Evolutionary conservation across 805 yeast species (phyloP), one percentile per base, ranked within the genome.

Genomic region (Starmera amethionina): DNA sequence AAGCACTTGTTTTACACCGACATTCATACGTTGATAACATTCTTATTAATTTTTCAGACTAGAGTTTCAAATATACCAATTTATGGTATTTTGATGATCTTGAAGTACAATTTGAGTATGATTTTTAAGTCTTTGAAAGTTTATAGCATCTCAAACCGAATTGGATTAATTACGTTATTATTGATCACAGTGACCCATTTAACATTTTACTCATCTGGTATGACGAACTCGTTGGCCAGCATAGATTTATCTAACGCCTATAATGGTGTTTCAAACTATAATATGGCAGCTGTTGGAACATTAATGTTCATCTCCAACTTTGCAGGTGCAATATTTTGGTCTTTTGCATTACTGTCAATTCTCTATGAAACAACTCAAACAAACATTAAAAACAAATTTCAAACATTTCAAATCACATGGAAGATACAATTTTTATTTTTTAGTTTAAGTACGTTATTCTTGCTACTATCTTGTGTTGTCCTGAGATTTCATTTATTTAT

Each of bases 181-280:
- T 50, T 56, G 5, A 46, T 87, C 4, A 56, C 82, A 18, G 47
- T 87, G 37, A 94, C 87, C 55, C 79, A 86, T 48, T 64, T 87
- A 34, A 64, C 88, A 0, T 93, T 90, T 56, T 93, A 85, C 63
- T 84, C 85, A 16, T 70, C 82, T 56, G 97, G 97, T 0, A 86
- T 85, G 38, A 88, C 97, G 0, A 93, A 93, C 54, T 86, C 96
- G 32, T 70, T 93, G 49, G 90, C 97, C 0, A 82, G 97, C 0
- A 79, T 93, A 18, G 97, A 90, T 52, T 68, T 93, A 19, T 77
- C 95, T 0, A 89, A 90, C 56, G 89, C 96, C 0, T 93, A 93
- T 59, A 90, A 90, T 55, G 98, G 98, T 0, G 67, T 89, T 8
- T 60, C 75, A 1, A 71, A 75, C 35, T 93, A 87, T 54, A 75